phyloP scores from a whole-genome alignment of 306 rosid species.

The Oxytropis ochrocephala region DNA sequence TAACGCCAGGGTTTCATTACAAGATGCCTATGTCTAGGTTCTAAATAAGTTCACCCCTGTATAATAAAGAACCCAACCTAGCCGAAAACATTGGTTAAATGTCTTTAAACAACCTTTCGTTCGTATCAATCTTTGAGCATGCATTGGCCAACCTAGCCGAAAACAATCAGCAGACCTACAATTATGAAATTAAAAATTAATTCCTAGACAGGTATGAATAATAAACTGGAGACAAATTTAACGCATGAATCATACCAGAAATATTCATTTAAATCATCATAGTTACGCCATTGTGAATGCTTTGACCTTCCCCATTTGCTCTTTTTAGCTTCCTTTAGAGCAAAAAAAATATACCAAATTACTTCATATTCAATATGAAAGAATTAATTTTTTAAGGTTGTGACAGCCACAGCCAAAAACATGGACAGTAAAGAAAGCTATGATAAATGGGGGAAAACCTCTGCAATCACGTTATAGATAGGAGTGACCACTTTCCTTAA shows the following conservation, averaged over 20 bases:
- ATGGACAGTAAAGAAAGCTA: not conserved
- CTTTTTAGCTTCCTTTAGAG: constrained; percentile 62
- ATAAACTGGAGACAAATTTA: not conserved
- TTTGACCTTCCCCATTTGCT: constrained; percentile 87
- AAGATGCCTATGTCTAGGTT: too few species aligned
- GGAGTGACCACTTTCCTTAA: constrained; percentile 87
- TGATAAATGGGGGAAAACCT: constrained; percentile 38
- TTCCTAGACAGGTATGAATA: not conserved
- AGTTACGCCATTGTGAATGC: constrained; percentile 97
- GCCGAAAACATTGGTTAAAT: too few species aligned
- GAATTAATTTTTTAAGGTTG: not conserved
- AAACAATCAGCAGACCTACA: constrained; percentile 94
- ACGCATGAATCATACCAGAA: constrained; percentile 59
- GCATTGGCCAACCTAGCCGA: constrained; percentile 98
- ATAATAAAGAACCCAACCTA: too few species aligned
- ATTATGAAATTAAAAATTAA: constrained; percentile 16
- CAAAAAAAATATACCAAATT: constrained; percentile 25
- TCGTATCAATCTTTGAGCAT: too few species aligned
- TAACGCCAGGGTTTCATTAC: too few species aligned
- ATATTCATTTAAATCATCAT: constrained; percentile 91
- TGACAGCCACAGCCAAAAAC: not conserved
- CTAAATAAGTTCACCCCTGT: too few species aligned
- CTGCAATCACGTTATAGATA: constrained; percentile 76
- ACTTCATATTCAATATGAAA: constrained; percentile 13
- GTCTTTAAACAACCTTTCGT: too few species aligned